Conservation (phyloP, 192 early-diverging fungal genomes). For the Mortierella antarctica region DNA sequence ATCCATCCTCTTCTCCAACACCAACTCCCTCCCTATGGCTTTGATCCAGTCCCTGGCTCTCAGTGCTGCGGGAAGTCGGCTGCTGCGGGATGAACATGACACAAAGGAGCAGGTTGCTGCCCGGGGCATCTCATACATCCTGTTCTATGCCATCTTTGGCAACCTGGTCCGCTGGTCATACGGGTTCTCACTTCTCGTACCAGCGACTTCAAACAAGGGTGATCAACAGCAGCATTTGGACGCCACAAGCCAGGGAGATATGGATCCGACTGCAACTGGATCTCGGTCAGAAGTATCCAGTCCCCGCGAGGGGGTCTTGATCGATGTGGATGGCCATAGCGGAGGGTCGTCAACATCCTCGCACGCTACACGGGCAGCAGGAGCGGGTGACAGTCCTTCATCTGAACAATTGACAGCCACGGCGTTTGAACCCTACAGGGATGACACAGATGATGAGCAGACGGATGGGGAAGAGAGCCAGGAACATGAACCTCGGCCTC, state of each 20-base stretch:
- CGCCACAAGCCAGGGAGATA: background rate
- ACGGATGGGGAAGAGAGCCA: background rate
- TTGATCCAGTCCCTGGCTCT: slow-evolving; percentile 68
- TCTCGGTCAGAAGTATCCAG: background rate
- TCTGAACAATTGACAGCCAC: background rate
- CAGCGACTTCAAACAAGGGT: background rate
- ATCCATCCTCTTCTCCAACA: slow-evolving; percentile 75
- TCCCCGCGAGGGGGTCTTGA: background rate
- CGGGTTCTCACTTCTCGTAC: slow-evolving; percentile 71
- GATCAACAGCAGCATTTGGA: background rate
- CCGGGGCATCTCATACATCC: slow-evolving; percentile 80
- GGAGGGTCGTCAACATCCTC: background rate
- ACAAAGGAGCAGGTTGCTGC: slow-evolving; percentile 54
- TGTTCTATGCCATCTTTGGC: slow-evolving; percentile 82
- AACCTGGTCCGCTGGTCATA: slow-evolving; percentile 85
- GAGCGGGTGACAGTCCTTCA: too few species aligned
- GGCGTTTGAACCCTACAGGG: background rate
- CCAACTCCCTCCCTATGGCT: slow-evolving; percentile 79
- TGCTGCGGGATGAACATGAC: slow-evolving; percentile 56
- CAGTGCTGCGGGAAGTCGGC: slow-evolving; percentile 52
- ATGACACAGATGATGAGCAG: background rate
- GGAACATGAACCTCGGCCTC: background rate
- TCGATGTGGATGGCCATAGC: slow-evolving; percentile 9
- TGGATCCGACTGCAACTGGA: background rate
- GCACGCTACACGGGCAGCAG: background rate